Conservation (phyloP, 2,329 filamentous ascomycete species). For the Botrytis deweyae region DNA sequence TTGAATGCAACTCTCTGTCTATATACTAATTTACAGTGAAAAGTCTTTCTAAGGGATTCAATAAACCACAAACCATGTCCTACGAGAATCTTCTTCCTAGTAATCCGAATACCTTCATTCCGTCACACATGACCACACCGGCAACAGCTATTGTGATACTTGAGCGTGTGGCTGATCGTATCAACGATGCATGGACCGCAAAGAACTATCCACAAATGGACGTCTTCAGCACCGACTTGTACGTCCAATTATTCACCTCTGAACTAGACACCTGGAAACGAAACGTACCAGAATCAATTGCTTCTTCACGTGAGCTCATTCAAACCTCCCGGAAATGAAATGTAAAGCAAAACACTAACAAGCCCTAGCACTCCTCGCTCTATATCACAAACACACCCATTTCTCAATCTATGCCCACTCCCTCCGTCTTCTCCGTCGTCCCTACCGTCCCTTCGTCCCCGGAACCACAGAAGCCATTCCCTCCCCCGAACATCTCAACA, state of each 20-base stretch:
- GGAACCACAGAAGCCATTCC: not conserved
- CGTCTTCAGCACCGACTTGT: constrained; percentile 31
- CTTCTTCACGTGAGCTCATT: constrained; percentile 26
- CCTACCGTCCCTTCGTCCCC: constrained; percentile 28
- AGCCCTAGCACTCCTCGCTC: constrained; percentile 25
- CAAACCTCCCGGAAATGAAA: too few species aligned
- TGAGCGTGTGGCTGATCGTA: constrained; percentile 29
- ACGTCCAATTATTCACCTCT: constrained; percentile 32
- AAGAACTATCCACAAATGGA: constrained; percentile 25
- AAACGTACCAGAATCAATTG: constrained; percentile 24
- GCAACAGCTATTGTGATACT: constrained; percentile 27
- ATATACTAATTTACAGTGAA: not conserved
- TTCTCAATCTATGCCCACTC: constrained; percentile 32
- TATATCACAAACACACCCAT: constrained; percentile 27
- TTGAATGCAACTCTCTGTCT: not conserved
- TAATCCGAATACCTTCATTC: constrained; percentile 19
- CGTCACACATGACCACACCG: constrained; percentile 14
- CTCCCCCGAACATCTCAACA: constrained; percentile 4
- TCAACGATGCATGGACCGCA: constrained; percentile 18
- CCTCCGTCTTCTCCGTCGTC: constrained; percentile 31
- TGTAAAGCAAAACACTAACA: constrained; percentile 2
- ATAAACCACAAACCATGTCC: constrained; percentile 34
- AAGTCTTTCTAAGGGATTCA: constrained; percentile 28
- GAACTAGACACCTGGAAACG: constrained; percentile 33
- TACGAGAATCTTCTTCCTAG: constrained; percentile 30